A percentile compares a stretch with the other conserved stretches of the same genome.
Evolutionary conservation across 148 eudicot species (phyloP).

Genomic region (Polygonum aviculare): DNA sequence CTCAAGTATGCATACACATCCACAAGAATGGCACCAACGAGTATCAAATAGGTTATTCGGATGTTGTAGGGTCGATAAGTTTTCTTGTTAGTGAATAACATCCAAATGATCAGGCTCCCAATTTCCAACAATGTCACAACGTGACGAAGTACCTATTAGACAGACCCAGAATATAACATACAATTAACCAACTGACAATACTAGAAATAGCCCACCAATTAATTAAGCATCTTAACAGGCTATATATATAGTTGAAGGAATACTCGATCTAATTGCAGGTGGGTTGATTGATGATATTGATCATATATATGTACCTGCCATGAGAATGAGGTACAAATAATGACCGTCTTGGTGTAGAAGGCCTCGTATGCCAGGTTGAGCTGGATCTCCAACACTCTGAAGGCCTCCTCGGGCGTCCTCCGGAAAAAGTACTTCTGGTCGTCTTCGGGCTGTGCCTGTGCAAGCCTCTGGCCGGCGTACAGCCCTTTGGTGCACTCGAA

Average conservation of each 20-base stretch:
- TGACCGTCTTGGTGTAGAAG: constrained; percentile 32
- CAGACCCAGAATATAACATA: too few species aligned
- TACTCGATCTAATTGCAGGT: too few species aligned
- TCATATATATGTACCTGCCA: neutral
- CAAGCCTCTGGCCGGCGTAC: constrained; percentile 33
- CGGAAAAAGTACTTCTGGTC: constrained; percentile 31
- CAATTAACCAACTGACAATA: too few species aligned
- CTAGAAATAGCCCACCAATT: too few species aligned
- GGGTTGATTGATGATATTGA: too few species aligned
- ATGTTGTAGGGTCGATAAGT: constrained; percentile 14
- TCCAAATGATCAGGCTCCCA: neutral
- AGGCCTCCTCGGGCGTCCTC: constrained; percentile 29
- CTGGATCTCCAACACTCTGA: constrained; percentile 38
- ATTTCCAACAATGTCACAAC: neutral
- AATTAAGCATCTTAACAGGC: too few species aligned
- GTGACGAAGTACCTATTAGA: neutral
- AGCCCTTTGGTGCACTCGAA: constrained; percentile 33
- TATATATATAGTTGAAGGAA: too few species aligned
- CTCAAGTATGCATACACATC: constrained; percentile 25
- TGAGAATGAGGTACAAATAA: constrained; percentile 16
- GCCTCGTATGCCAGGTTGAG: constrained; percentile 37
- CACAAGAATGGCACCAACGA: constrained; percentile 23
- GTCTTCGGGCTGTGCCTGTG: constrained; percentile 21
- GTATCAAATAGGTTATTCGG: constrained; percentile 17
- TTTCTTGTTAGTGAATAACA: neutral